A percentile compares a stretch with the other conserved stretches of the same genome.
phyloP scores from a whole-genome alignment of 202 grass and related monocot genomes.

The Tripidium arundinaceum region DNA sequence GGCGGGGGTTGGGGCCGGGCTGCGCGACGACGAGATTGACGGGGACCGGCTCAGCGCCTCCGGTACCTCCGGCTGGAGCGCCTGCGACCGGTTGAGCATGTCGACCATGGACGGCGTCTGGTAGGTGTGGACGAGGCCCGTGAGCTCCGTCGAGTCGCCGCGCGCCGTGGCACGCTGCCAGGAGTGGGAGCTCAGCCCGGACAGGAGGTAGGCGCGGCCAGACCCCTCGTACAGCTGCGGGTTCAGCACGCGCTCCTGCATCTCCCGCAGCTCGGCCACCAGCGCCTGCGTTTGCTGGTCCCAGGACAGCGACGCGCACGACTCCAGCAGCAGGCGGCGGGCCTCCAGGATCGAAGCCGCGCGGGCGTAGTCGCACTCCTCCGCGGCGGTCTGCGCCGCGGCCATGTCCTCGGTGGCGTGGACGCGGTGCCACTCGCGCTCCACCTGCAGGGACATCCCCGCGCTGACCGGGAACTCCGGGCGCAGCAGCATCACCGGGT shows the following conservation, averaged over 20 bases:
- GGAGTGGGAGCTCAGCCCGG: conserved; percentile 69
- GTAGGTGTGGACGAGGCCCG: conserved; percentile 45
- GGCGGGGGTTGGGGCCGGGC: background rate
- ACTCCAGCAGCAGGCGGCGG: conserved; percentile 32
- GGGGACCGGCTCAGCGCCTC: conserved; percentile 30
- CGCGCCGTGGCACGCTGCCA: conserved; percentile 71
- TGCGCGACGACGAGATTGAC: background rate
- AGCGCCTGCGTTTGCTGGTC: conserved; percentile 49
- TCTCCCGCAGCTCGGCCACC: conserved; percentile 66
- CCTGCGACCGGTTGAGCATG: conserved; percentile 62
- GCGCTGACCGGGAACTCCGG: background rate
- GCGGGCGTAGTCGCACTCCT: conserved; percentile 33
- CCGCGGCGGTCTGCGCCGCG: conserved; percentile 43
- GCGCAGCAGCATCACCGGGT: conserved; percentile 36
- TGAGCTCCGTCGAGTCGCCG: conserved; percentile 49
- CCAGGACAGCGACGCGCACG: conserved; percentile 7
- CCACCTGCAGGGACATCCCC: conserved; percentile 39
- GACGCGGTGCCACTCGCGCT: conserved; percentile 58
- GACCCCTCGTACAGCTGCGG: conserved; percentile 45
- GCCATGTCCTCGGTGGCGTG: conserved; percentile 53
- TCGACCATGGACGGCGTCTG: conserved; percentile 62
- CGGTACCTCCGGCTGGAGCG: conserved; percentile 18
- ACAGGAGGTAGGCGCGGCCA: conserved; percentile 63
- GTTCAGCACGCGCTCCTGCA: conserved; percentile 57
- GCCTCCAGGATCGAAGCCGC: conserved; percentile 46